Evolutionary conservation across 176 grass and related monocot species (phyloP), one percentile per base, ranked within the genome.

Genomic region (Pontederia crassipes): DNA sequence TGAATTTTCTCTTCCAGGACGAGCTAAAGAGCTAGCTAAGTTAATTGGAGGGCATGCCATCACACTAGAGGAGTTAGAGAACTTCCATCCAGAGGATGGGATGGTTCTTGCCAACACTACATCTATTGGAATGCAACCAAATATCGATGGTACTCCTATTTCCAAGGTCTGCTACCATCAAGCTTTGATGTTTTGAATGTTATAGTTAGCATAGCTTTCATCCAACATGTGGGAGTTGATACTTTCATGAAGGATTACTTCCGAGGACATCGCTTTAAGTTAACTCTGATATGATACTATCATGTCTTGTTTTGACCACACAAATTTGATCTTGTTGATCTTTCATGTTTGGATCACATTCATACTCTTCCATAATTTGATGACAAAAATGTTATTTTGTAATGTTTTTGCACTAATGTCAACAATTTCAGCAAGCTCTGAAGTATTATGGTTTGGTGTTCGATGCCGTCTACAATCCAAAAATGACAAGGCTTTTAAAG

Each of bases 31-130:
- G 70, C 86, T 95, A 68, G 86, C 69, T n/a, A 84, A 77, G 55
- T 77, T 82, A 69, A 77, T 95, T 59, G 78, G 86, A 20, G 90
- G 78, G 10, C 77, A 77, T 78, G 86, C 90, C 18, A 61, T 95
- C 48, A 77, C 77, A 47, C 66, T 95, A 1, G 75, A 53, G 32
- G 90, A 95, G 51, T 67, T 95, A 76, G 86, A 90, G 81, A 87
- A 79, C 57, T 95, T 71, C 72, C 74, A 89, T 74, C 90, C 86
- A 0, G 83, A 90, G 62, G 83, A 84, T 40, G 83, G 83, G 46
- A 95, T 95, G 90, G 87, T 95, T 84, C 90, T 95, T 76, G 90
- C 86, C 61, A 95, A 95, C 77, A 81, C 90, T 26, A 90, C 90
- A 74, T 85, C 90, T 15, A 84, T 95, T 17, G 90, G 86, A 67